Conservation (phyloP, 179 eudicot genomes). For the Heliamphora ciliata region DNA sequence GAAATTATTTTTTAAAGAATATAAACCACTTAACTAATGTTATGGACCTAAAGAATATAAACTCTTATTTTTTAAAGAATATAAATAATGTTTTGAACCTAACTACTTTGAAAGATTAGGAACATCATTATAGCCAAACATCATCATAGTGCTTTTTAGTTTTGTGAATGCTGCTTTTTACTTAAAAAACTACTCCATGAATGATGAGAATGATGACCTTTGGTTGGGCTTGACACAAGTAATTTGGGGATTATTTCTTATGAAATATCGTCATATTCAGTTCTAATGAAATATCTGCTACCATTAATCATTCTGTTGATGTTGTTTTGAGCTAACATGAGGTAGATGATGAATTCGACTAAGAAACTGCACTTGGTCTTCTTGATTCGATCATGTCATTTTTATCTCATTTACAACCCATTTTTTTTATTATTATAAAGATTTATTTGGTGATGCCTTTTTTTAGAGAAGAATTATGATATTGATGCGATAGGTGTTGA, state of each 20-base stretch:
- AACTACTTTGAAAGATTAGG: too few relatives aligned
- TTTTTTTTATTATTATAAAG: background rate
- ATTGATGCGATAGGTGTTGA: too few relatives aligned
- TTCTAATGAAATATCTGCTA: slow-evolving; percentile 47
- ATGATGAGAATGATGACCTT: slow-evolving; percentile 4
- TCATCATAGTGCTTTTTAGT: too few relatives aligned
- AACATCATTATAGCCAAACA: too few relatives aligned
- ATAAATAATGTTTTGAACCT: too few relatives aligned
- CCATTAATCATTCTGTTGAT: slow-evolving; percentile 67
- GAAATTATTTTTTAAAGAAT: too few relatives aligned
- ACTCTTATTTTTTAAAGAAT: too few relatives aligned
- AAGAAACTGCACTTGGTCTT: slow-evolving; percentile 58
- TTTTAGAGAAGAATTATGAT: background rate
- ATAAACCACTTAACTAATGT: too few relatives aligned
- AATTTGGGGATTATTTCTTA: slow-evolving; percentile 65
- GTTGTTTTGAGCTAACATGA: slow-evolving; percentile 67
- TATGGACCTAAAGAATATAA: too few relatives aligned
- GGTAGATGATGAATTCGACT: slow-evolving; percentile 41
- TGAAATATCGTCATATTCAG: slow-evolving; percentile 57
- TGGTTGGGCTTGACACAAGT: slow-evolving; percentile 71
- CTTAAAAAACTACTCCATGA: too few relatives aligned
- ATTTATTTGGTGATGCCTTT: background rate
- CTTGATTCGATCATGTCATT: slow-evolving; percentile 68
- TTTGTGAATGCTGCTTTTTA: too few relatives aligned
- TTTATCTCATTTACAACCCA: background rate